phyloP scores from a whole-genome alignment of 2,329 filamentous ascomycete genomes.

The Amylocarpus encephaloides region DNA sequence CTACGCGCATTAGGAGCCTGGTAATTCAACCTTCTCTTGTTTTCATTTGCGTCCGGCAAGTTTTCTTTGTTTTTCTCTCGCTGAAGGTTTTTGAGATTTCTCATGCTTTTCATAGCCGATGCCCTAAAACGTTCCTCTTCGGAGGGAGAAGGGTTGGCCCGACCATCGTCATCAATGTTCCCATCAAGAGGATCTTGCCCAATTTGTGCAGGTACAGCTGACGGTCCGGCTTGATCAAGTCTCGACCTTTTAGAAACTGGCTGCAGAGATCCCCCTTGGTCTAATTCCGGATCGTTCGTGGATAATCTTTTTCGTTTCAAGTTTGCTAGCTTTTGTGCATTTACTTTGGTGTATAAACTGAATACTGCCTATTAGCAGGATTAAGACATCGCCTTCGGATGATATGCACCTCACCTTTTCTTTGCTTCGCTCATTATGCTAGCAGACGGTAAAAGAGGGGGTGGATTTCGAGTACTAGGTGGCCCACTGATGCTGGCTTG shows the following conservation, averaged over 20 bases:
- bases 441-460: slow-evolving; percentile 13
- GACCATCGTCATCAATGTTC: slow-evolving; percentile 4
- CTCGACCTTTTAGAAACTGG: background rate
- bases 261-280: background rate
- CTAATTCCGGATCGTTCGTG: background rate
- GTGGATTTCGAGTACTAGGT: background rate
- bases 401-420: background rate
- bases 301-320: background rate
- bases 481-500: slow-evolving; percentile 11
- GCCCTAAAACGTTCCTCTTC: background rate
- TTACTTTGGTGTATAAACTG: background rate
- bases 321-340: background rate
- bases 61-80: slow-evolving; percentile 30
- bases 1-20: slow-evolving; percentile 16
- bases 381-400: too few relatives aligned
- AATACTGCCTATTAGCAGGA: background rate
- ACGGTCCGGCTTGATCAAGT: background rate
- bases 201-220: background rate
- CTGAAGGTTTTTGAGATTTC: slow-evolving; percentile 7
- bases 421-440: slow-evolving; percentile 6
- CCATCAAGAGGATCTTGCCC: background rate
- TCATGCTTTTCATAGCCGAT: background rate
- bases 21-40: slow-evolving; percentile 17
- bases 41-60: slow-evolving; percentile 5
- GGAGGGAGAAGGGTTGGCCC: background rate